These are phyloP conservation scores for Fraxinus quadrangulata DNA, from an alignment of 257 asterid species.

Conservation along the genomic window DNA sequence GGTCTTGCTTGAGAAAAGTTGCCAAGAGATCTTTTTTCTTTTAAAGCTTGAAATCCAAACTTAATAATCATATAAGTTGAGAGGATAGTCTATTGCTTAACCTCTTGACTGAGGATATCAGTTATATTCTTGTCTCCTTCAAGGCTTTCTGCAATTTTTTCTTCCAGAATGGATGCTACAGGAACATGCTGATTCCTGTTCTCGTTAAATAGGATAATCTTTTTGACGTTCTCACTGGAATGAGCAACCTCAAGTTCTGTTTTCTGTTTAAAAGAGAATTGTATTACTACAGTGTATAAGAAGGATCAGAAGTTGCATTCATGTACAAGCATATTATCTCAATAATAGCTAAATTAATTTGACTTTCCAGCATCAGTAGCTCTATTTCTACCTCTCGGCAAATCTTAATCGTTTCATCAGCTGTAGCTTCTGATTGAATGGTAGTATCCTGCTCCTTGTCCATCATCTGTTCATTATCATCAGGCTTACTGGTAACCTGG, in stretches of 20 bases:
- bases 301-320: not conserved
- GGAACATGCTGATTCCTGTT: not conserved
- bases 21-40: not conserved
- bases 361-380: no score
- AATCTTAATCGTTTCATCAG: no score
- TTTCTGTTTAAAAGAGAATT: not conserved
- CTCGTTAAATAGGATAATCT: not conserved
- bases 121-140: constrained; percentile 4
- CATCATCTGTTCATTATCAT: not conserved
- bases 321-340: no score
- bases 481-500: not conserved
- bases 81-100: constrained; percentile 7
- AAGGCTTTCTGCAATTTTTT: constrained; percentile 15
- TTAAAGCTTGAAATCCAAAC: not conserved
- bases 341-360: no score
- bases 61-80: not conserved
- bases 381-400: no score
- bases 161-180: constrained; percentile 14
- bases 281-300: not conserved
- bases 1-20: constrained; percentile 1
- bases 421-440: no score
- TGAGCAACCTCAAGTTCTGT: constrained; percentile 10
- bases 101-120: constrained; percentile 28
- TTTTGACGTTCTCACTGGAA: constrained; percentile 9
- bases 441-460: not conserved